phyloP scores from a whole-genome alignment of 2,329 filamentous ascomycete genomes.

The Colletotrichum zoysiae region DNA sequence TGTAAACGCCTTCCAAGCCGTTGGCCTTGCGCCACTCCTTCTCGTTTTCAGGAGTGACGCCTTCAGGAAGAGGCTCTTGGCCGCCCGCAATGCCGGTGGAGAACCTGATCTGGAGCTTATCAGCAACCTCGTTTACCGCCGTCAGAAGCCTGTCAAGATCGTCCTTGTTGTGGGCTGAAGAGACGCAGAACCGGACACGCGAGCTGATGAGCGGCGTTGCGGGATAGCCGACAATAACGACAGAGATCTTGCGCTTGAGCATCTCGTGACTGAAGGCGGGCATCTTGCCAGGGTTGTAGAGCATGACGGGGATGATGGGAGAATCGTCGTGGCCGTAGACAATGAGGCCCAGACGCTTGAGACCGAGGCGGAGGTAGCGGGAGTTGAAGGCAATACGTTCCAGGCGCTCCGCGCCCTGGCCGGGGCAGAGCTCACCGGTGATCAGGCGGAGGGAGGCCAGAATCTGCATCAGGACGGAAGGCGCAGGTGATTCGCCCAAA shows the following conservation, averaged over 20 bases:
- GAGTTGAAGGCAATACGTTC: constrained; percentile 99
- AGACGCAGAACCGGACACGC: constrained; percentile 94
- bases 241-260: constrained; percentile 96
- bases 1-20: constrained; percentile 78
- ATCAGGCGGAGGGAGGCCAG: constrained; percentile 89
- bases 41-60: constrained; percentile 78
- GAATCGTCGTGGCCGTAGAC: constrained; percentile 98
- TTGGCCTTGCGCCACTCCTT: constrained; percentile 73
- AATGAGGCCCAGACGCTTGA: constrained; percentile 97
- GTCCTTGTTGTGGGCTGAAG: constrained; percentile 97
- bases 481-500: constrained; percentile 88
- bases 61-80: constrained; percentile 79
- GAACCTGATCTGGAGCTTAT: constrained; percentile 94
- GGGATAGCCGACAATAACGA: constrained; percentile 97
- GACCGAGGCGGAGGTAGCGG: constrained; percentile 93
- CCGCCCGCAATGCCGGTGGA: constrained; percentile 96
- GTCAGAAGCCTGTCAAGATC: constrained; percentile 90
- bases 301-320: constrained; percentile 91
- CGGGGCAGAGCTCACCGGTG: constrained; percentile 85
- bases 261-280: constrained; percentile 98
- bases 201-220: constrained; percentile 96
- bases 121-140: constrained; percentile 93
- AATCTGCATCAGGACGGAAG: constrained; percentile 92
- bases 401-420: constrained; percentile 94
- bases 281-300: constrained; percentile 99